These are phyloP conservation scores for Colletotrichum sp. DNA, from an alignment of 2,329 filamentous ascomycete genomes.

Conservation along the genomic window DNA sequence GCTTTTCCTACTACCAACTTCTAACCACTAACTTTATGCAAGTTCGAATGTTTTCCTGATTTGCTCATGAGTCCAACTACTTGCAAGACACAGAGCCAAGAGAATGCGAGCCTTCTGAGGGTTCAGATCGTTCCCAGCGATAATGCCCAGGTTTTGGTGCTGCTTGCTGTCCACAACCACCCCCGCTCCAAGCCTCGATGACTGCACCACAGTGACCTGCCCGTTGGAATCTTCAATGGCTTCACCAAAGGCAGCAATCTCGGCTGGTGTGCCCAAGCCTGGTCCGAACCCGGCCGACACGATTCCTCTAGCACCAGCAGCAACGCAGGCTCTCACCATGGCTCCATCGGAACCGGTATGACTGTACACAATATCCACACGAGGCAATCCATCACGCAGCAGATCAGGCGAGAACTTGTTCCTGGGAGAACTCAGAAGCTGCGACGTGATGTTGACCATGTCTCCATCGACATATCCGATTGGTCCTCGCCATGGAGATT, in stretches of 20 bases:
- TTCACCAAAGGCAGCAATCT: not conserved
- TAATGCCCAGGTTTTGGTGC: not conserved
- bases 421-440: not conserved
- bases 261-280: not conserved
- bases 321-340: not conserved
- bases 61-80: not conserved
- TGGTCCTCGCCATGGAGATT: not conserved
- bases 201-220: not conserved
- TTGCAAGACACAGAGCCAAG: not conserved
- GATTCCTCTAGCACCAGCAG: not conserved
- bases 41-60: not conserved
- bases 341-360: not conserved
- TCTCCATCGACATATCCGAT: not conserved
- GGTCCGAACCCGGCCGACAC: not conserved
- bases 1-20: not conserved
- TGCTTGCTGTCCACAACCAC: not conserved
- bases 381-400: not conserved
- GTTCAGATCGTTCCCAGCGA: not conserved
- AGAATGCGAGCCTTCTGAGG: conserved; percentile 2
- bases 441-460: not conserved
- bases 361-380: conserved; percentile 8
- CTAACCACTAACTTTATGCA: not conserved
- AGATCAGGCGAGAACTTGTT: not conserved
- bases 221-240: not conserved
- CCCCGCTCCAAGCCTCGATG: not conserved